A percentile compares a stretch with the other conserved stretches of the same genome.
phyloP scores from a whole-genome alignment of 768 basidiomycete genomes.

The Amanita molliuscula region DNA sequence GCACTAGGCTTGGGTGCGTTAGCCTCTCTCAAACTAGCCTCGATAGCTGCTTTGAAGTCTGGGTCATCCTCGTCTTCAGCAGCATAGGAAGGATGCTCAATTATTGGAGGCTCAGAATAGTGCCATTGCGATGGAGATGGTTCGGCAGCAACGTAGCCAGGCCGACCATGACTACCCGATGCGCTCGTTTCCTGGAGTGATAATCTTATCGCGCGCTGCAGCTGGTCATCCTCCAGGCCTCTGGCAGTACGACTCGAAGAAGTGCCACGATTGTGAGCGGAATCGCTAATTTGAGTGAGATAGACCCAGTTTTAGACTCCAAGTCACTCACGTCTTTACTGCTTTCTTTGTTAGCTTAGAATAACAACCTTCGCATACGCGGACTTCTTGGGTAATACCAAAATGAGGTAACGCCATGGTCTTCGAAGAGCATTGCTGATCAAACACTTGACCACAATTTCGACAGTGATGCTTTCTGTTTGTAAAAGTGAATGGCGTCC shows the following conservation, averaged over 20 bases:
- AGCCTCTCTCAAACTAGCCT: conserved; percentile 86
- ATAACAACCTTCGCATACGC: conserved; percentile 89
- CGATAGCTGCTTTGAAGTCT: conserved; percentile 87
- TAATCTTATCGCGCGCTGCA: conserved; percentile 88
- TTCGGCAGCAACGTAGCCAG: conserved; percentile 64
- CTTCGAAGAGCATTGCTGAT: conserved; percentile 86
- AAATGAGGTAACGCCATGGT: conserved; percentile 81
- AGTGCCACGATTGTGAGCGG: conserved; percentile 31
- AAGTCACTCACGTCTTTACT: conserved; percentile 35
- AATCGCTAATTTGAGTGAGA: conserved; percentile 5
- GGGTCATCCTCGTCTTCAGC: conserved; percentile 76
- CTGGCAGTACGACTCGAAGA: conserved; percentile 46
- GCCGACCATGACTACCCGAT: conserved; percentile 34
- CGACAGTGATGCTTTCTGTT: conserved; percentile 98
- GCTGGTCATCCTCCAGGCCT: conserved; percentile 72
- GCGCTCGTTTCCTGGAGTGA: conserved; percentile 71
- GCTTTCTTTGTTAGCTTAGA: conserved; percentile 62
- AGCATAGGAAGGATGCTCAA: conserved; percentile 38
- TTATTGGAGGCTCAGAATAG: conserved; percentile 62
- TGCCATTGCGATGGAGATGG: conserved; percentile 45
- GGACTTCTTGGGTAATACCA: conserved; percentile 84
- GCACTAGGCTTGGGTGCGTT: conserved; percentile 72
- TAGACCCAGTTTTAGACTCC: neutral
- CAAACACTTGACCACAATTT: conserved; percentile 96
- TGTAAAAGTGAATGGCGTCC: conserved; percentile 85